A percentile compares a stretch with the other conserved stretches of the same genome.
phyloP scores from a whole-genome alignment of 2,329 filamentous ascomycete genomes.

The Ascochyta viciae-villosae region DNA sequence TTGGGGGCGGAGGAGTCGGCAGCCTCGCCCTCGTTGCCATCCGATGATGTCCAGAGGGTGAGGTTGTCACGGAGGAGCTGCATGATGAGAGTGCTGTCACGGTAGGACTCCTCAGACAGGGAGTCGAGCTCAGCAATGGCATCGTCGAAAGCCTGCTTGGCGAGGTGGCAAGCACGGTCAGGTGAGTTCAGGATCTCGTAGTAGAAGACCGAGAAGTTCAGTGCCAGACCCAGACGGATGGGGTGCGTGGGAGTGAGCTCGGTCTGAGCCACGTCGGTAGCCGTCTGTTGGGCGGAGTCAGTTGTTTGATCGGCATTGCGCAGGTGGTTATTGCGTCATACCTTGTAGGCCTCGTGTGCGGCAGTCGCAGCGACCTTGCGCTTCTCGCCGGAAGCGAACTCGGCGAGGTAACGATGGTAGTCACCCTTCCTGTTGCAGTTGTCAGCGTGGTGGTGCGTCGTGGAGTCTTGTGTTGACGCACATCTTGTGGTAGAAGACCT shows the following conservation, averaged over 20 bases:
- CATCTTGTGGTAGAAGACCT: constrained; percentile 99
- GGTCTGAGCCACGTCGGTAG: constrained; percentile 96
- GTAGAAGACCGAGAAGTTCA: constrained; percentile 99
- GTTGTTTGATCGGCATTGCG: constrained; percentile 21
- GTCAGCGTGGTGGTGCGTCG: constrained; percentile 23
- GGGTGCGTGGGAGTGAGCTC: constrained; percentile 97
- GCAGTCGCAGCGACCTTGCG: constrained; percentile 86
- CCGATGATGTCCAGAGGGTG: constrained; percentile 96
- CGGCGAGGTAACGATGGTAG: constrained; percentile 93
- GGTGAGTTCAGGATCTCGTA: constrained; percentile 99
- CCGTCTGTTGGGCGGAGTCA: constrained; percentile 68
- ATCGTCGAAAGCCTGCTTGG: constrained; percentile 99
- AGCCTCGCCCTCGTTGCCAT: constrained; percentile 79
- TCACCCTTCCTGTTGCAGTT: constrained; percentile 80
- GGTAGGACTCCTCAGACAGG: constrained; percentile 96
- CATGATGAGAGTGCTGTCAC: constrained; percentile 99
- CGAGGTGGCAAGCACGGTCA: constrained; percentile 95
- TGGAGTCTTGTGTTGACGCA: constrained; percentile 58
- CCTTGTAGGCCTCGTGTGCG: constrained; percentile 97
- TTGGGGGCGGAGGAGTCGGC: constrained; percentile 65
- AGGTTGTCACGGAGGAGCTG: constrained; percentile 98
- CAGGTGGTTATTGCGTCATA: constrained; percentile 56
- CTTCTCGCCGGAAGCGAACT: constrained; percentile 93
- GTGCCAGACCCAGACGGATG: constrained; percentile 94
- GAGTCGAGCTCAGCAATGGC: constrained; percentile 99